Percentiles rank a stretch among this genome's conserved stretches.
These are phyloP conservation scores for Candida alai DNA, from an alignment of 805 yeast genomes.

Conservation along the genomic window DNA sequence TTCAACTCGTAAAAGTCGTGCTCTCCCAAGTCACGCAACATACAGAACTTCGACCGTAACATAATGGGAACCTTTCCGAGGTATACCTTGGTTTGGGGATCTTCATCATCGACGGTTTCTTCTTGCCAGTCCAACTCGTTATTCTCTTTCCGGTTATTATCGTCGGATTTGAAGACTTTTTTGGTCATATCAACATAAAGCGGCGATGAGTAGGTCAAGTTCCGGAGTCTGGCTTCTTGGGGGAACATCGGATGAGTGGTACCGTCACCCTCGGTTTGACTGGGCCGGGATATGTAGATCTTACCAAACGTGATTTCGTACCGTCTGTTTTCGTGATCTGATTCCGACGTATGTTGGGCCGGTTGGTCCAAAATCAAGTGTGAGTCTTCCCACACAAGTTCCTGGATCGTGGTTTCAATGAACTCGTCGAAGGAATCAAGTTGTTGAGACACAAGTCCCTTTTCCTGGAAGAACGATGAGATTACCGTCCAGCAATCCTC, in stretches of 20 bases:
- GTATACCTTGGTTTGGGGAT: slow-evolving; percentile 65
- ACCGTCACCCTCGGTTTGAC: slow-evolving; percentile 99
- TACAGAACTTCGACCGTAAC: slow-evolving; percentile 95
- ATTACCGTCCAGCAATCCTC: slow-evolving; percentile 99
- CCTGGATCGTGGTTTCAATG: slow-evolving; percentile 94
- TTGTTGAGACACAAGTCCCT: slow-evolving; percentile 97
- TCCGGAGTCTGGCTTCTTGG: slow-evolving; percentile 95
- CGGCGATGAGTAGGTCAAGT: slow-evolving; percentile 94
- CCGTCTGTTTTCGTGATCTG: slow-evolving; percentile 85
- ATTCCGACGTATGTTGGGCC: slow-evolving; percentile 92
- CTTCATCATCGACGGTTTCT: slow-evolving; percentile 48
- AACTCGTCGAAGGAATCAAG: slow-evolving; percentile 97
- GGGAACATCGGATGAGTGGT: slow-evolving; percentile 99
- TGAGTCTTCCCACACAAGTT: slow-evolving; percentile 92
- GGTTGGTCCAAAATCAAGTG: slow-evolving; percentile 94
- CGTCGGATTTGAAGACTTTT: slow-evolving; percentile 79
- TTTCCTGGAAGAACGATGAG: slow-evolving; percentile 91
- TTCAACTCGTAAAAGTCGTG: slow-evolving; percentile 92
- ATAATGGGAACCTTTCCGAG: slow-evolving; percentile 97
- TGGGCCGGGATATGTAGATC: slow-evolving; percentile 92
- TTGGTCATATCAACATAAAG: slow-evolving; percentile 94
- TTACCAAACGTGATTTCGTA: slow-evolving; percentile 98
- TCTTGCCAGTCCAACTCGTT: slow-evolving; percentile 53
- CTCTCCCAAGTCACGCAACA: slow-evolving; percentile 83
- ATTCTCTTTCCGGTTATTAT: slow-evolving; percentile 47